phyloP scores from a whole-genome alignment of 2,329 filamentous ascomycete genomes.

The Alternaria sp. region DNA sequence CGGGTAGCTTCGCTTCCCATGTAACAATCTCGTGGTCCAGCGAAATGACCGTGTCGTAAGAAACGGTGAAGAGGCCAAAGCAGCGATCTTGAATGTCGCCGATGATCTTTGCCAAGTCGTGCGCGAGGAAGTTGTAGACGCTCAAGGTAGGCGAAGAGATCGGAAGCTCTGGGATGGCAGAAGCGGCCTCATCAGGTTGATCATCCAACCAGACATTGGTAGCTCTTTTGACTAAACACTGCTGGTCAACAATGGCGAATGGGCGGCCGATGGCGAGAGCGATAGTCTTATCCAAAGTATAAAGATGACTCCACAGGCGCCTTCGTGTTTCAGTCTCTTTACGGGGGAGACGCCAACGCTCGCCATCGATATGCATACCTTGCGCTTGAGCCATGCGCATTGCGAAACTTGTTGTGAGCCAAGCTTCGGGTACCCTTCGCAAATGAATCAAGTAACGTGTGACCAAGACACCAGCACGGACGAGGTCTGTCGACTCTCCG shows the following conservation, averaged over 20 bases:
- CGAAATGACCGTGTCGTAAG: not conserved
- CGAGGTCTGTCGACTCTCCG: not conserved
- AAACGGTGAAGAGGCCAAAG: not conserved
- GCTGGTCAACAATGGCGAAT: not conserved
- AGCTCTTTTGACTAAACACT: not conserved
- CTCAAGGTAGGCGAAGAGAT: not conserved
- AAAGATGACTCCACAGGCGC: not conserved
- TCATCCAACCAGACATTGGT: not conserved
- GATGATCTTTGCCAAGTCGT: not conserved
- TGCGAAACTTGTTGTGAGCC: not conserved
- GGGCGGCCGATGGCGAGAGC: not conserved
- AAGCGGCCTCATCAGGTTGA: not conserved
- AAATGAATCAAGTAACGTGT: not conserved
- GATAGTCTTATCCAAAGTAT: not conserved
- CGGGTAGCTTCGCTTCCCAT: not conserved
- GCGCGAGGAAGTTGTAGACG: not conserved
- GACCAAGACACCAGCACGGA: not conserved
- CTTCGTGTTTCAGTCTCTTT: not conserved
- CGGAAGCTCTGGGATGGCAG: not conserved
- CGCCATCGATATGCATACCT: not conserved
- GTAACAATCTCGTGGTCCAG: not conserved
- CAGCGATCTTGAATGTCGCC: not conserved
- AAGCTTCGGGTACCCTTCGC: not conserved
- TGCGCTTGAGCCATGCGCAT: not conserved
- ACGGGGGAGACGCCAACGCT: not conserved